These are phyloP conservation scores for Termitomyces sp. DNA, from an alignment of 768 basidiomycete genomes.

Conservation along the genomic window DNA sequence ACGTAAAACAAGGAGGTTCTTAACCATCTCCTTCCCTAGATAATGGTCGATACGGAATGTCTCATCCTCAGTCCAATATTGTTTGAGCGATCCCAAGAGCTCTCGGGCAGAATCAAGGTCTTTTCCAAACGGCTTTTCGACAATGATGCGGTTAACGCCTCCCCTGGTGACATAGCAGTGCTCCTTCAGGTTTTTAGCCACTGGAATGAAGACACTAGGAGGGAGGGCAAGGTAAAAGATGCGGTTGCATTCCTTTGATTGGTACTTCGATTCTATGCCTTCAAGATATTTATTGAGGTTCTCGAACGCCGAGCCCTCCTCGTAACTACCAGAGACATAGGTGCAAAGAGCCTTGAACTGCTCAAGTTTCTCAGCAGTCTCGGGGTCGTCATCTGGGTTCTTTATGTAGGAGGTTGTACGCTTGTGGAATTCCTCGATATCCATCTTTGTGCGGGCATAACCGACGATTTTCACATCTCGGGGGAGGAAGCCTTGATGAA, in stretches of 20 bases:
- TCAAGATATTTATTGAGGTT: slow-evolving; percentile 71
- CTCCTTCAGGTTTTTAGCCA: slow-evolving; percentile 76
- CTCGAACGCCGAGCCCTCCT: slow-evolving; percentile 75
- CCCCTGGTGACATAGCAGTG: slow-evolving; percentile 64
- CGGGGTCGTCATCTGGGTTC: slow-evolving; percentile 55
- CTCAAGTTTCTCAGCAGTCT: slow-evolving; percentile 56
- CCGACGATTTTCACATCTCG: slow-evolving; percentile 86
- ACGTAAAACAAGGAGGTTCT: slow-evolving; percentile 92
- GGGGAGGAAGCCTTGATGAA: slow-evolving; percentile 74
- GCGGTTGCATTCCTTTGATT: slow-evolving; percentile 63
- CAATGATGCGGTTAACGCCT: slow-evolving; percentile 87
- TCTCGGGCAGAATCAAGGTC: slow-evolving; percentile 80
- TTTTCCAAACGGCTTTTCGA: slow-evolving; percentile 98
- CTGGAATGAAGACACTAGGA: slow-evolving; percentile 92
- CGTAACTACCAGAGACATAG: slow-evolving; percentile 87
- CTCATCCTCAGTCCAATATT: slow-evolving; percentile 93
- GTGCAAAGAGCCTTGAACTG: slow-evolving; percentile 78
- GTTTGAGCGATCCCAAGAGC: slow-evolving; percentile 73
- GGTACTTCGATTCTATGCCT: slow-evolving; percentile 69
- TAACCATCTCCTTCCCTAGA: slow-evolving; percentile 99
- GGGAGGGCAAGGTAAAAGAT: slow-evolving; percentile 97
- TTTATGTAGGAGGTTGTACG: slow-evolving; percentile 86
- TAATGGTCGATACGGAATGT: slow-evolving; percentile 99
- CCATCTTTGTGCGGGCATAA: slow-evolving; percentile 96
- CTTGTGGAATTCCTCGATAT: slow-evolving; percentile 75